Percentiles rank a stretch among this genome's conserved stretches.
Evolutionary conservation across 2,329 filamentous ascomycete species (phyloP).

Genomic region (Colletotrichum spaethianum): DNA sequence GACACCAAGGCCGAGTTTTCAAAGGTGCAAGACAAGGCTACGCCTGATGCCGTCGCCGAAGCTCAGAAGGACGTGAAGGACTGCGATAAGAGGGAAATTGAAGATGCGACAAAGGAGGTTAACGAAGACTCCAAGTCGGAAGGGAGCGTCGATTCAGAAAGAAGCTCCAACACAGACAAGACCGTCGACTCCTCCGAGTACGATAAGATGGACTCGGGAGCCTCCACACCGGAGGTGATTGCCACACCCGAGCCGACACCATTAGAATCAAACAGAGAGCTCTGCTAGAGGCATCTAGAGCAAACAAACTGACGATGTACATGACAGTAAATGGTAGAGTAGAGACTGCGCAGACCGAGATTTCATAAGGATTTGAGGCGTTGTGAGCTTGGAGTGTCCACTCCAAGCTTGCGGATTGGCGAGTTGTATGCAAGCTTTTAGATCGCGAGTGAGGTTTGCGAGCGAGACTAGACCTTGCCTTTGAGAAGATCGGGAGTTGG

Average conservation of each 20-base stretch:
- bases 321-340: conserved; percentile 21
- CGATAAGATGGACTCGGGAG: conserved; percentile 41
- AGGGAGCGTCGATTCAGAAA: conserved; percentile 27
- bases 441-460: conserved; percentile 5
- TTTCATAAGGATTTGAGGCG: conserved; percentile 10
- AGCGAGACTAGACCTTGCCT: neutral
- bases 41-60: neutral
- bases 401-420: neutral
- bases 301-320: conserved; percentile 8
- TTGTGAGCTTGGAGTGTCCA: neutral
- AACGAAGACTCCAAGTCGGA: conserved; percentile 41
- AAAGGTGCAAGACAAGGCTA: neutral
- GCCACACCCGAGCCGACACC: conserved; percentile 51
- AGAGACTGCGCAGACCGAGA: neutral
- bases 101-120: conserved; percentile 15
- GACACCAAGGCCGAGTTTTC: neutral
- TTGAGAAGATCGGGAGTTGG: too few species aligned
- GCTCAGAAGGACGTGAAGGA: neutral
- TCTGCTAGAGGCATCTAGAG: conserved; percentile 28
- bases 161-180: conserved; percentile 29
- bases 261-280: conserved; percentile 47
- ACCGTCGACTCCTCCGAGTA: conserved; percentile 39
- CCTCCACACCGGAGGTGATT: conserved; percentile 37
- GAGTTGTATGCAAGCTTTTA: conserved; percentile 1
- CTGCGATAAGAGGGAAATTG: neutral